Evolutionary conservation across 805 yeast genomes (phyloP).

Genomic region (Candida takata): DNA sequence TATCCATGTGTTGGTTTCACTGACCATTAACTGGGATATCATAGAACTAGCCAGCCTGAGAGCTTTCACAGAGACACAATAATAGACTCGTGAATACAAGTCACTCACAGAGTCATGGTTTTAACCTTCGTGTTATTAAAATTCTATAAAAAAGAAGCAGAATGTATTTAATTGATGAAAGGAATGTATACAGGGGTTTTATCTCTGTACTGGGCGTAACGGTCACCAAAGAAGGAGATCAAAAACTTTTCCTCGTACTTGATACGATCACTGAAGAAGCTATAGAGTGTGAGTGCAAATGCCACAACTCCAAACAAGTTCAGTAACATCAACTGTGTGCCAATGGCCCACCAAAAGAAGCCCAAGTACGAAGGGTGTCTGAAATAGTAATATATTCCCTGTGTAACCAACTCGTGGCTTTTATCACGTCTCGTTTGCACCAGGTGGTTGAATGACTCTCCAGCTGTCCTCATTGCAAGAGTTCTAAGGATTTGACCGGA

Average conservation of each 20-base stretch:
- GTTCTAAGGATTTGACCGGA: conserved; percentile 67
- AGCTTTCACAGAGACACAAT: no score
- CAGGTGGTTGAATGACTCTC: conserved; percentile 77
- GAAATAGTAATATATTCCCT: conserved; percentile 57
- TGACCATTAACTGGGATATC: no score
- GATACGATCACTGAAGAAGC: conserved; percentile 66
- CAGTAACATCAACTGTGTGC: conserved; percentile 64
- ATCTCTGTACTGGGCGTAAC: conserved; percentile 47
- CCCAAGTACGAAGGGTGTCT: conserved; percentile 94
- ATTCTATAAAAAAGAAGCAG: neutral
- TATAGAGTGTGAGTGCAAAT: conserved; percentile 54
- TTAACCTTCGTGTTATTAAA: no score
- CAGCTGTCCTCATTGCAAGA: conserved; percentile 82
- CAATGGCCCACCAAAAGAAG: conserved; percentile 89
- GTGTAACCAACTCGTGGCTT: conserved; percentile 63
- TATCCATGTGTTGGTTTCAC: no score
- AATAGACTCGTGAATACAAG: no score
- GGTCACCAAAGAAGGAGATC: conserved; percentile 61
- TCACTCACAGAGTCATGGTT: no score
- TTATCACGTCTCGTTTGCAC: conserved; percentile 46
- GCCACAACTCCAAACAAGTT: conserved; percentile 54
- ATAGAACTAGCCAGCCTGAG: no score
- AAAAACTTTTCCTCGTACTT: conserved; percentile 61
- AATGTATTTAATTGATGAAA: conserved; percentile 3
- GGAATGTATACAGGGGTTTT: conserved; percentile 59